Base-by-base conservation (phyloP, 768 basidiomycete species). In the Mycena haematopus region DNA sequence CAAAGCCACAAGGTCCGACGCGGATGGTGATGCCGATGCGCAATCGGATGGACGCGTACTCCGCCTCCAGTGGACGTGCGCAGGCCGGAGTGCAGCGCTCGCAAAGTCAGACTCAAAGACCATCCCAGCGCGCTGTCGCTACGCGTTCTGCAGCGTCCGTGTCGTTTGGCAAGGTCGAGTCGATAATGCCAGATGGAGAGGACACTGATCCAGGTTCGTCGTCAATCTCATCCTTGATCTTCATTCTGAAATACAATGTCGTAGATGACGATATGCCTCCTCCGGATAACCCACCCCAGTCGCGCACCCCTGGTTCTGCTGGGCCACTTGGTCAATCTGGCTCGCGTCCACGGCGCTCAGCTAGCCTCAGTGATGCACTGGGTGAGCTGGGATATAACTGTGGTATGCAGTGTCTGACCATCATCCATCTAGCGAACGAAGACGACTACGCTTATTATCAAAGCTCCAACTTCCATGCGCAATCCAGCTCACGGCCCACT, bases 341-440 rank as follows among this genome's bases (percentile, higher is more conserved):
- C 60, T 79, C 79, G n/a, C 84, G 90, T 38, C 84, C 88, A 52
- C 79, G 91, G 59, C 82, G 91, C 58, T 92, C 90, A n/a, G 88
- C 89, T 17, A 91, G 90, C 72, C 76, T 92, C 52, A 92, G 89
- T 69, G 89, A 92, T 70, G 85, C 86, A 29, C 71, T 81, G 24
- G 73, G 81, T 81, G 67, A 59, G 80, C 71, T 17, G 63, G 29
- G 40, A 27, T 11, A 42, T 22, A n/a, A 46, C 50, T 25, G 31
- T 50, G 45, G 70, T 70, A 58, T 65, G 64, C 31, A 22, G 36
- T 38, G 24, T 47, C 24, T 51, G 15, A 58, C 42, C 31, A 21
- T 3, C 6, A 11, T 57, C 51, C n/a, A 52, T 21, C 7, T 52
- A 65, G 65, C 58, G 55, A 71, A 71, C 44, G 64, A 67, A n/a